These are phyloP conservation scores for Rhizopus stolonifer DNA, from an alignment of 371 early-diverging fungal genomes.

Conservation along the genomic window DNA sequence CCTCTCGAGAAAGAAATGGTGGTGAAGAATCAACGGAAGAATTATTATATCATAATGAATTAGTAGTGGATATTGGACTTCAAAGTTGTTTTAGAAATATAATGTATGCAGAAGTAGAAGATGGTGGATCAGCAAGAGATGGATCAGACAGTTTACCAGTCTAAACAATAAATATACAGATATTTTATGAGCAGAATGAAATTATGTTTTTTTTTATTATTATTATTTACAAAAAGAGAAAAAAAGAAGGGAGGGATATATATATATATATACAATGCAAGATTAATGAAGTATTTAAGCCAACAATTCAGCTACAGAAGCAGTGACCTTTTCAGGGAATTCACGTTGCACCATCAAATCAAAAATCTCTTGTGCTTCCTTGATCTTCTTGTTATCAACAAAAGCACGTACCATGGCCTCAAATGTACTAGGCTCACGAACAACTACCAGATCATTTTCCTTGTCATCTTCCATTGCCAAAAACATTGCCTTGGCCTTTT, in stretches of 20 bases:
- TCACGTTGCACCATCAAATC: constrained; percentile 45
- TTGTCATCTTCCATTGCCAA: constrained; percentile 56
- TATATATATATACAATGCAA: constrained; percentile 13
- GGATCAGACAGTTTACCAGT: constrained; percentile 39
- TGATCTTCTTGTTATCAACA: constrained; percentile 43
- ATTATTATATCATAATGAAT: constrained; percentile 34
- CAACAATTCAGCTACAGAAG: constrained; percentile 39
- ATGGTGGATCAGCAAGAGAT: constrained; percentile 26
- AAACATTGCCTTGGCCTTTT: constrained; percentile 53
- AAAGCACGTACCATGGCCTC: constrained; percentile 63
- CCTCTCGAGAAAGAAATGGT: constrained; percentile 18
- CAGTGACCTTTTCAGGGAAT: constrained; percentile 50
- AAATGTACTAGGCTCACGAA: constrained; percentile 66
- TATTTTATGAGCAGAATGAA: neutral
- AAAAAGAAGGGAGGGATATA: neutral
- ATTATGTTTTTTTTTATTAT: constrained; percentile 2
- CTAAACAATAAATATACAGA: constrained; percentile 11
- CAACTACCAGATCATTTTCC: constrained; percentile 25
- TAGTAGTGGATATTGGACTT: constrained; percentile 41
- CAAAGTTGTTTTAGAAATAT: constrained; percentile 28
- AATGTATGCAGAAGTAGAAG: constrained; percentile 34
- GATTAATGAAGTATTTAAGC: constrained; percentile 1
- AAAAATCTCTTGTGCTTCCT: constrained; percentile 44
- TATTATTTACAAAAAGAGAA: neutral
- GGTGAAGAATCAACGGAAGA: constrained; percentile 20